Evolutionary conservation across 495 filamentous ascomycete genomes (phyloP), one percentile per base, ranked within the genome.

Genomic region (Penicillium mononematosum): DNA sequence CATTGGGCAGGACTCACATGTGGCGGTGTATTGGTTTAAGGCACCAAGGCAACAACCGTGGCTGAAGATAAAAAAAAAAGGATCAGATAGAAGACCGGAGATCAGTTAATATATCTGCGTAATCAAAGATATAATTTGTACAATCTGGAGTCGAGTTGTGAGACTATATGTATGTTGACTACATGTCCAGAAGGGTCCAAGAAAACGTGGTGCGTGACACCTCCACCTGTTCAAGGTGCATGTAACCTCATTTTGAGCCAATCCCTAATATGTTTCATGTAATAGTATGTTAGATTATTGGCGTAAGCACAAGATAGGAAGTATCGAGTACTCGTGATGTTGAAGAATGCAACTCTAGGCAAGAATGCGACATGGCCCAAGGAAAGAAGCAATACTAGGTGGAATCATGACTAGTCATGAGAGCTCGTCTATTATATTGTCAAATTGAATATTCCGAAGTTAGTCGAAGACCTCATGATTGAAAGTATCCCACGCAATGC

Each of bases 171-270:
- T 49, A 36, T 49, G 16, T 10, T 17, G 11, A 14, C 25, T 17
- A 39, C 8, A n/a, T 17, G 16, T 0, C 25, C 45, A 47, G 25
- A 29, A 32, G n/a, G 6, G 7, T 9, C 36, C n/a, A 38, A 39
- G 34, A 20, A 53, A 38, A 38, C 9, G 27, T 50, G 45, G 44
- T 51, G 55, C 60, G 58, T 68, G 65, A 68, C 63, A 55, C n/a
- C 41, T 56, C 49, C 55, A 49, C 58, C 59, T 63, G 65, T 57
- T 42, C 58, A 58, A 50, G 53, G 56, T 66, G 36, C 36, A 39
- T 39, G 36, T 39, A 39, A 39, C 36, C 34, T 38, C 36, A 39
- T 39, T 17, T 5, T 39, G 17, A 16, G 36, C 36, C 36, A 39
- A 17, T 39, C 36, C 34, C 36, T 17, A 17, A 17, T 39, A n/a